Evolutionary conservation across 1,284 basidiomycete species (phyloP).

Genomic region (Pascua sp.): DNA sequence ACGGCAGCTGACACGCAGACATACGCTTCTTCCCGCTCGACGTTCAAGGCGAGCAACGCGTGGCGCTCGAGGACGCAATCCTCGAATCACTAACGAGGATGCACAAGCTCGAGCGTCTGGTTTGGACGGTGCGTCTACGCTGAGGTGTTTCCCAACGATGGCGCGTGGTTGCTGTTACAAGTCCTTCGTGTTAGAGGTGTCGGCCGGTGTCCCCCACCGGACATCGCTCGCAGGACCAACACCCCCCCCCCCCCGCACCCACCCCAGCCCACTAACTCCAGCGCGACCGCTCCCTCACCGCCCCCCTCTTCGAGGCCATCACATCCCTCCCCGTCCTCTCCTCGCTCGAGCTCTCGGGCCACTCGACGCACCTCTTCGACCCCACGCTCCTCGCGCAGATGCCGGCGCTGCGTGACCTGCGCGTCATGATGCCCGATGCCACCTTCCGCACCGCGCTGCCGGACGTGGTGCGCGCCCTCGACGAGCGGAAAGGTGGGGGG

Average conservation of each 20-base stretch:
- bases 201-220: no score
- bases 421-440: constrained; percentile 47
- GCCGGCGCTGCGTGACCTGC: constrained; percentile 34
- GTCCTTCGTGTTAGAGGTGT: no score
- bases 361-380: constrained; percentile 38
- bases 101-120: constrained; percentile 35
- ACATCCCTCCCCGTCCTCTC: constrained; percentile 23
- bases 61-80: constrained; percentile 35
- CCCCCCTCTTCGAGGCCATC: constrained; percentile 32
- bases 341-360: constrained; percentile 44
- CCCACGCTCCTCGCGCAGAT: constrained; percentile 29
- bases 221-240: no score
- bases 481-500: constrained; percentile 22
- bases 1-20: constrained; percentile 19
- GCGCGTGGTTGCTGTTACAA: neutral
- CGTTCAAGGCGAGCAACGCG: constrained; percentile 28
- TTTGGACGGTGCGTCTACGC: constrained; percentile 41
- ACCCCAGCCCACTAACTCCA: constrained; percentile 9
- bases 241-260: no score
- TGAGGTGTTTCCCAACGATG: no score
- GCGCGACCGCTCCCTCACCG: constrained; percentile 43
- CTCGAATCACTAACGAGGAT: constrained; percentile 31
- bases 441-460: constrained; percentile 25
- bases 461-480: constrained; percentile 21
- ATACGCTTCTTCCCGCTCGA: constrained; percentile 45